Percentiles rank a stretch among this genome's conserved stretches.
Evolutionary conservation across 2,329 filamentous ascomycete species (phyloP).

Genomic region (Samsoniella hepiali): DNA sequence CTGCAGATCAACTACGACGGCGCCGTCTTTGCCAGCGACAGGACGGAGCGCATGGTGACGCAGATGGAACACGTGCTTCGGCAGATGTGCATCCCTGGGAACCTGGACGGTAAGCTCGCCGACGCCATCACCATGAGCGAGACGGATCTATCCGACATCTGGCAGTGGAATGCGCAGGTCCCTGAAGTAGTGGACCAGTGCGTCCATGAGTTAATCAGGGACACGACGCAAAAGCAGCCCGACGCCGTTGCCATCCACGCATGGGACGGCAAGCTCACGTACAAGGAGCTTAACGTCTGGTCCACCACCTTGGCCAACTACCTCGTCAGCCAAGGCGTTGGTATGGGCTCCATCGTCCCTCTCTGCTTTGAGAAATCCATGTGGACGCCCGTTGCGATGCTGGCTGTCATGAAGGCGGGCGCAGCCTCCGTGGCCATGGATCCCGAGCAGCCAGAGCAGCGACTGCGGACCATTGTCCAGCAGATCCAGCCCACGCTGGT

Average conservation of each 20-base stretch:
- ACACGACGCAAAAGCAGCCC: conserved; percentile 33
- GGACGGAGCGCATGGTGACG: background rate
- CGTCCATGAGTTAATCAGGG: conserved; percentile 40
- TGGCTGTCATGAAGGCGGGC: conserved; percentile 27
- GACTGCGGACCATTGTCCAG: conserved; percentile 21
- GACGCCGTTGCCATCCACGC: conserved; percentile 37
- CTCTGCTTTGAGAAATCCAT: conserved; percentile 28
- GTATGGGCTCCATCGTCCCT: conserved; percentile 25
- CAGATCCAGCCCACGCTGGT: conserved; percentile 22
- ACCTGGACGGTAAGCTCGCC: background rate
- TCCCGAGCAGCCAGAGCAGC: conserved; percentile 21
- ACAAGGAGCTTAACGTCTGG: conserved; percentile 32
- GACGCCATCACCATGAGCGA: conserved; percentile 14
- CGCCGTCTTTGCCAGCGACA: background rate
- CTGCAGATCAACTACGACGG: conserved; percentile 6
- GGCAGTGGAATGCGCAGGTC: conserved; percentile 19
- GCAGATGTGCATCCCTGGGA: background rate
- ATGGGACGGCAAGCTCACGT: conserved; percentile 43
- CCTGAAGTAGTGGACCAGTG: conserved; percentile 25
- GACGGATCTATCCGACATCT: conserved; percentile 18
- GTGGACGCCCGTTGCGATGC: conserved; percentile 25
- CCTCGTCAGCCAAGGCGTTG: conserved; percentile 25
- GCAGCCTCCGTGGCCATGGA: conserved; percentile 29
- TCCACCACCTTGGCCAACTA: conserved; percentile 20
- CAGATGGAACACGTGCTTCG: conserved; percentile 13